Conservation (phyloP, 2,329 filamentous ascomycete species). For the Monosporascus sp. region DNA sequence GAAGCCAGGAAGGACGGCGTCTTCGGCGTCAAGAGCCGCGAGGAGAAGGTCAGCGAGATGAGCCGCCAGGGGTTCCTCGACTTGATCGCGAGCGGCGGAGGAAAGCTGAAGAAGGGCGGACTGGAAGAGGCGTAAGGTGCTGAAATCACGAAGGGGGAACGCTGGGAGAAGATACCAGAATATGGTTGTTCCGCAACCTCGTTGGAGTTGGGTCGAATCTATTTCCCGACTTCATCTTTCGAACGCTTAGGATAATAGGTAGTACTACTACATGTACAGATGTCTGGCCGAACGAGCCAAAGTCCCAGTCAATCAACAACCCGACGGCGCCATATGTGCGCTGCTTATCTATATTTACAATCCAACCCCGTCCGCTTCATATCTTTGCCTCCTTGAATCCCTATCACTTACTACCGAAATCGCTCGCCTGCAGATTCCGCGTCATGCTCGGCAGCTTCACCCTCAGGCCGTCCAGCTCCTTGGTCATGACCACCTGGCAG, state of each 20-base stretch:
- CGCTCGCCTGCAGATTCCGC: constrained; percentile 89
- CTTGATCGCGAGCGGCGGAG: constrained; percentile 66
- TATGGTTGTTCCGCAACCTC: not conserved
- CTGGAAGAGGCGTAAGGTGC: constrained; percentile 48
- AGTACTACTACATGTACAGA: not conserved
- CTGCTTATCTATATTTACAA: no score
- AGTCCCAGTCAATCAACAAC: no score
- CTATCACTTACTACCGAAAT: constrained; percentile 51
- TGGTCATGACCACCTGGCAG: constrained; percentile 88
- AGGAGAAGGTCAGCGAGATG: constrained; percentile 91
- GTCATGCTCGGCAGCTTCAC: constrained; percentile 91
- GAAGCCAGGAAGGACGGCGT: constrained; percentile 65
- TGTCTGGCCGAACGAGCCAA: no score
- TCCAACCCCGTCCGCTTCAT: not conserved
- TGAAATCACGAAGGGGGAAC: not conserved
- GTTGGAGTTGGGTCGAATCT: constrained; percentile 5
- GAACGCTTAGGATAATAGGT: not conserved
- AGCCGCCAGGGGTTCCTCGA: constrained; percentile 96
- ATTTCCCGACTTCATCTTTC: not conserved
- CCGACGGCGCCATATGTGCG: no score
- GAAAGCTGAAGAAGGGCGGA: constrained; percentile 51
- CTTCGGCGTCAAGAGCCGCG: constrained; percentile 71
- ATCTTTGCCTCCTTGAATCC: not conserved
- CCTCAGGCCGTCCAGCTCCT: constrained; percentile 79
- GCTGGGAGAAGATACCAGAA: constrained; percentile 20